phyloP scores from a whole-genome alignment of 495 filamentous ascomycete genomes.

The Neurospora cerealis region DNA sequence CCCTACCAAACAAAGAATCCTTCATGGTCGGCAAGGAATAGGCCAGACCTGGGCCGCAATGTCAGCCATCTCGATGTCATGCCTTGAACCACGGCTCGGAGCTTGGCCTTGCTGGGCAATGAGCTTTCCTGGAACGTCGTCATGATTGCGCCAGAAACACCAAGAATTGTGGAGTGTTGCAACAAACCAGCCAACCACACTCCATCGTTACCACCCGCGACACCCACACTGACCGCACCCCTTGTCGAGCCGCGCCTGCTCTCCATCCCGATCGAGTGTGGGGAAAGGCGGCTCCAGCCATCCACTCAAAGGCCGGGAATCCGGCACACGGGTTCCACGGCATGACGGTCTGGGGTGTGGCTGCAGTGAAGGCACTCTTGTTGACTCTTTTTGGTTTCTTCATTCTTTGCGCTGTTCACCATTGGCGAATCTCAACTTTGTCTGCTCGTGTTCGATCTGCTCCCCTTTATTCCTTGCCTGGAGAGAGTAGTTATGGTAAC shows the following conservation, averaged over 20 bases:
- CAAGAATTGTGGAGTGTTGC: background rate
- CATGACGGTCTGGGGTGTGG: background rate
- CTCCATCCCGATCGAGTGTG: background rate
- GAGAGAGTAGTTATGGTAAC: background rate
- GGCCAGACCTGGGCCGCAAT: background rate
- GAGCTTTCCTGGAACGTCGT: background rate
- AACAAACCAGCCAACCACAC: background rate
- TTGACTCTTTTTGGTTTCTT: background rate
- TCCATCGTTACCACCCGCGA: background rate
- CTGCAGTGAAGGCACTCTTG: background rate
- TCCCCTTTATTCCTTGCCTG: background rate
- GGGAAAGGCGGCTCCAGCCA: background rate
- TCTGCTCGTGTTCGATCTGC: background rate
- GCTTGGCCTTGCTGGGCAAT: background rate
- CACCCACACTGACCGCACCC: background rate
- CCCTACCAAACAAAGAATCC: background rate
- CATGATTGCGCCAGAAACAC: background rate
- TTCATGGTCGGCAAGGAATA: background rate
- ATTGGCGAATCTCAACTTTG: background rate
- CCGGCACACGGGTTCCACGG: background rate
- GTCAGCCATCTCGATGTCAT: background rate
- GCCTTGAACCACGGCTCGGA: background rate
- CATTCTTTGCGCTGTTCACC: background rate
- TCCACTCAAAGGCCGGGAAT: background rate
- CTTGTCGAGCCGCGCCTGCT: background rate